Percentiles rank a stretch among this genome's conserved stretches.
Evolutionary conservation across 306 rosid genomes (phyloP).

Genomic region (Heteromeles arbutifolia): DNA sequence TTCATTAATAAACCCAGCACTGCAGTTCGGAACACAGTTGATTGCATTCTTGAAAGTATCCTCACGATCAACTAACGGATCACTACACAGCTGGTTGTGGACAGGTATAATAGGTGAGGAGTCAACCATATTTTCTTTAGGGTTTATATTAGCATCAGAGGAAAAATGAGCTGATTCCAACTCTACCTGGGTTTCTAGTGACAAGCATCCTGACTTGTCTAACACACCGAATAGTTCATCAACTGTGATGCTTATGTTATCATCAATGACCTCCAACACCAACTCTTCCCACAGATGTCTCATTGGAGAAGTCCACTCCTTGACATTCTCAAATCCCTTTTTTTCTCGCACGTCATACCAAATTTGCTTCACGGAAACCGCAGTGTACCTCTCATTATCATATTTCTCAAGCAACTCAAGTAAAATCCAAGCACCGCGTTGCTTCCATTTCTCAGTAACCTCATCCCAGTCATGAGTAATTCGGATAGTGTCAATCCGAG

Average conservation of each 20-base stretch:
- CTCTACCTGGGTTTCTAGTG: constrained; percentile 13
- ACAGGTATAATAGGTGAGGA: constrained; percentile 5
- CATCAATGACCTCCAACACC: constrained; percentile 45
- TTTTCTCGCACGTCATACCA: constrained; percentile 66
- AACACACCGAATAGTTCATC: constrained; percentile 27
- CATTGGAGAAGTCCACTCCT: constrained; percentile 58
- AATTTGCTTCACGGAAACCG: constrained; percentile 66
- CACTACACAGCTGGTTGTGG: not conserved
- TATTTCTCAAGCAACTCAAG: constrained; percentile 63
- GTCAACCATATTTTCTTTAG: constrained; percentile 9
- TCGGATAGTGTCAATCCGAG: constrained; percentile 33
- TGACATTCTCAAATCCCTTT: constrained; percentile 31
- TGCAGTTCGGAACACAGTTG: not conserved
- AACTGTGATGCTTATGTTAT: constrained; percentile 28
- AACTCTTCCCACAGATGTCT: constrained; percentile 51
- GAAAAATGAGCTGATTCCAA: constrained; percentile 17
- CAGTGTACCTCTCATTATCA: constrained; percentile 28
- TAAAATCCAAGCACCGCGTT: constrained; percentile 63
- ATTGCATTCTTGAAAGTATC: not conserved
- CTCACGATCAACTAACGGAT: constrained; percentile 4
- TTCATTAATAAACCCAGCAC: not conserved
- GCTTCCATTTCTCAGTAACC: constrained; percentile 46
- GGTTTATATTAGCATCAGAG: constrained; percentile 3
- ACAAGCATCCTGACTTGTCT: constrained; percentile 23
- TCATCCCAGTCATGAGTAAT: constrained; percentile 76